Evolutionary conservation across 2,329 filamentous ascomycete genomes (phyloP), one percentile per base, ranked within the genome.

Genomic region (Geosmithia putterillii): DNA sequence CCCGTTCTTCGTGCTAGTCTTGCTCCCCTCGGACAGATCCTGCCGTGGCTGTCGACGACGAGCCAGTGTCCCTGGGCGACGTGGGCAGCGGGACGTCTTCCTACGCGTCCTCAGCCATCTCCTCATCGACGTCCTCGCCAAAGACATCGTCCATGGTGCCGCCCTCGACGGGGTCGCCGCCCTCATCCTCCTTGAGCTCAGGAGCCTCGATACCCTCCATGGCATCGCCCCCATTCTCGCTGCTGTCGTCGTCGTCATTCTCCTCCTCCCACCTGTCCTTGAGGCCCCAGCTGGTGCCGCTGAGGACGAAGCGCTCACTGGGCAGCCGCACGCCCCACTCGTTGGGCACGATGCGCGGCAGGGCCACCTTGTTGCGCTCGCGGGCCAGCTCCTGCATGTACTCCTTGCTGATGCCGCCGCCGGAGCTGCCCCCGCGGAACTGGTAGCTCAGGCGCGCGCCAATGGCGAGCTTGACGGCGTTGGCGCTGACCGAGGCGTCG

Each of bases 301-400:
- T 81, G 38, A 83, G 65, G 23, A 83, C 79, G 52, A 83, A 84
- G 44, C 79, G 71, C 63, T 84, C 80, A 52, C 74, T 78, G 1
- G 80, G 80, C 46, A 84, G 58, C 10, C 80, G 64, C 7, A 82
- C 71, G 20, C 80, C 80, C 77, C 79, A 84, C 55, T 83, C 80
- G 52, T 74, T 76, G 37, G 74, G 70, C 12, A 74, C 65, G 15
- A 83, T 73, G 47, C 73, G 70, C 18, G 80, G 80, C 48, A 88
- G 61, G 1, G 71, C 73, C 22, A 82, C 67, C 52, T 75, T 76
- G 62, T 88, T 88, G 49, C 80, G 67, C 56, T 83, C 79, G 48
- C 73, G 69, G 12, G 83, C 85, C n/a, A 87, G 66, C 57, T 88
- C 83, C 45, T 81, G 65, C 66, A 89, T 70, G 60, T 83, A 88